Evolutionary conservation across 352 stramenopile species (phyloP), one percentile per base, ranked within the genome.

Genomic region (Phytophthora parvispora): DNA sequence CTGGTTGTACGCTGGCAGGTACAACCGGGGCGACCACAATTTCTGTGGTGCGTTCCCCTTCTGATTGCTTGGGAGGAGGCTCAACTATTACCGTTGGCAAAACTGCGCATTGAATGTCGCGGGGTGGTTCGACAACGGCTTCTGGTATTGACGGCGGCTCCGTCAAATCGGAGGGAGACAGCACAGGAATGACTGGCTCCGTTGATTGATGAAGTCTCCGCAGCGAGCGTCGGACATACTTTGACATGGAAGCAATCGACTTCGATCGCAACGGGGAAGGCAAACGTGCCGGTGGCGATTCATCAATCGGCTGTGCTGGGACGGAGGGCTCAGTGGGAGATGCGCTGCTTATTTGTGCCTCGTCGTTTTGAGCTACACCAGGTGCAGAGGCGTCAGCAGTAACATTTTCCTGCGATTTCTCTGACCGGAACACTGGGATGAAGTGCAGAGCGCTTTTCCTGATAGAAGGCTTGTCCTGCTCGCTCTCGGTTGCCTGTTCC

Each of bases 31-130:
- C 20, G 31, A 36, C 28, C 10, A 54, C 51, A 4, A 24, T 34
- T 15, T 77, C 69, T 0, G 69, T 77, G 18, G 69, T 77, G 58
- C 64, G 48, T 50, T 77, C 64, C 7, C 54, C 69, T 56, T 77
- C 69, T 20, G 64, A 45, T 27, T 77, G 64, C n/a, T 73, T 42
- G 36, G 36, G 24, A 24, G 48, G 16, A 58, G 52, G 4, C 28
- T 62, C 28, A 24, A 36, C 13, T 48, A 43, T 24, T 42, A 38
- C 4, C 12, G 4, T 29, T 45, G 36, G 34, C 43, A 16, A 24
- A 40, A n/a, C 5, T 40, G n/a, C 8, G 6, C 67, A 40, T 18
- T 38, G 24, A 1, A 16, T 18, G 16, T 60, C 49, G 42, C 24
- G 15, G 24, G 49, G 29, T 6, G 25, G 22, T 38, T 73, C 60